These are phyloP conservation scores for Fusarium foetens DNA, from an alignment of 2,329 filamentous ascomycete genomes.

Conservation along the genomic window DNA sequence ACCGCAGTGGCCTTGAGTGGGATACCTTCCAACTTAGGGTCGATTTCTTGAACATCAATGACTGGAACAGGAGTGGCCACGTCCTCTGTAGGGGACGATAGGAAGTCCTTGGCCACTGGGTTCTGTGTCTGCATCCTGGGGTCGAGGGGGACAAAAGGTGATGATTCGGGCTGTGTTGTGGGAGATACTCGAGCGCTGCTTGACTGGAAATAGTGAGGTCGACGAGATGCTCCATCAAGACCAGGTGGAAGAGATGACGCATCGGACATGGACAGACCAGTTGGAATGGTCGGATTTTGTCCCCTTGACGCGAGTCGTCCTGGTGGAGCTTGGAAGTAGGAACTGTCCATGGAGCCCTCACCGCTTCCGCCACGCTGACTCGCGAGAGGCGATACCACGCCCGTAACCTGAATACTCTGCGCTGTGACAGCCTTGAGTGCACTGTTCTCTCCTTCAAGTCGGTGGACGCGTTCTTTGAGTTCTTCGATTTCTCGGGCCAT, in stretches of 20 bases:
- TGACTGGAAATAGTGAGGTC: constrained; percentile 48
- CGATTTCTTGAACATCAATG: constrained; percentile 67
- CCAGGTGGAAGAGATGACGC: constrained; percentile 47
- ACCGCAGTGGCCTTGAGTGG: constrained; percentile 65
- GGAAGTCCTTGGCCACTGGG: constrained; percentile 51
- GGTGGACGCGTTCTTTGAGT: constrained; percentile 53
- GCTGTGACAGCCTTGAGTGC: constrained; percentile 47
- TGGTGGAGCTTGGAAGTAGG: constrained; percentile 35
- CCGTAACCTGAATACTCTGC: constrained; percentile 45
- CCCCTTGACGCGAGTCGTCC: constrained; percentile 34
- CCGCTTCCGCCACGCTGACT: constrained; percentile 44
- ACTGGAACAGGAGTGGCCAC: constrained; percentile 53
- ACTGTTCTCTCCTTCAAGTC: constrained; percentile 52
- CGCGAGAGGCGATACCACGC: constrained; percentile 46
- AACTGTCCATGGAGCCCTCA: constrained; percentile 39
- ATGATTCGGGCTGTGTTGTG: constrained; percentile 48
- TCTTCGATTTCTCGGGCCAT: constrained; percentile 55
- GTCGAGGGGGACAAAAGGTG: constrained; percentile 54
- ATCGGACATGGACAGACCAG: constrained; percentile 35
- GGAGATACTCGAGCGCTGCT: constrained; percentile 51
- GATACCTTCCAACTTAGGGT: constrained; percentile 69
- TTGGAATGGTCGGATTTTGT: constrained; percentile 27
- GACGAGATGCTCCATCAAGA: constrained; percentile 49
- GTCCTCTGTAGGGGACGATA: constrained; percentile 48
- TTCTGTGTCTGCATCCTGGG: constrained; percentile 57